phyloP scores from a whole-genome alignment of 2,329 filamentous ascomycete genomes.

The Aureobasidium sp. region DNA sequence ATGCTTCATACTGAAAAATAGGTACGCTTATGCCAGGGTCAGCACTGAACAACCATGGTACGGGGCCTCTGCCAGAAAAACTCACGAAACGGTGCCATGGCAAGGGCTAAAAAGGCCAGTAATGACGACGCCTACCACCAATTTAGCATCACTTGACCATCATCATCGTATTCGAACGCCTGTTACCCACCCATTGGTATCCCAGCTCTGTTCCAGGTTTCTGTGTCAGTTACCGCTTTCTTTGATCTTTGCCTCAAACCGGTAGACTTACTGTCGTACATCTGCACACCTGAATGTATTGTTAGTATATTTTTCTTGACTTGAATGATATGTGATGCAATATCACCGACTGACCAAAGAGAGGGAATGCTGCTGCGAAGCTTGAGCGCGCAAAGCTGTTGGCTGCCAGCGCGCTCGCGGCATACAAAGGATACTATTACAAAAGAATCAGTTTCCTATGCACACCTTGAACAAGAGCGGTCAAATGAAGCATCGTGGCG shows the following conservation, averaged over 20 bases:
- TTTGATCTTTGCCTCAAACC: not conserved
- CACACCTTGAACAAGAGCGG: not conserved
- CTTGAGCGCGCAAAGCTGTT: constrained; percentile 44
- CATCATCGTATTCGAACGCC: not conserved
- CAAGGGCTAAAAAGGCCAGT: constrained; percentile 40
- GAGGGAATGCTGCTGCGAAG: constrained; percentile 43
- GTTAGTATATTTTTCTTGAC: not conserved
- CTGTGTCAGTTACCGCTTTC: constrained; percentile 39
- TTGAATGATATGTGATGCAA: not conserved
- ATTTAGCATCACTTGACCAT: constrained; percentile 9
- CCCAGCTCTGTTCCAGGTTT: constrained; percentile 33
- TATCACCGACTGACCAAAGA: constrained; percentile 23
- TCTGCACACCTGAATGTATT: constrained; percentile 42
- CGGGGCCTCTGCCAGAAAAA: constrained; percentile 19
- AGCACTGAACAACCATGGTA: constrained; percentile 21
- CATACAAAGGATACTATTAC: constrained; percentile 42
- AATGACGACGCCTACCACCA: constrained; percentile 12
- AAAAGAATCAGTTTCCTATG: not conserved
- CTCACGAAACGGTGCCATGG: constrained; percentile 40
- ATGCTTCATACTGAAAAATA: constrained; percentile 36
- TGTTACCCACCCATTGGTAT: constrained; percentile 45
- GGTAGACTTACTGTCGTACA: constrained; percentile 42
- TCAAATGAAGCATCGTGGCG: constrained; percentile 14
- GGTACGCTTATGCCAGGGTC: constrained; percentile 30
- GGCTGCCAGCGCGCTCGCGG: constrained; percentile 43